These are phyloP conservation scores for Podila minutissima DNA, from an alignment of 192 early-diverging fungal genomes.

Conservation along the genomic window DNA sequence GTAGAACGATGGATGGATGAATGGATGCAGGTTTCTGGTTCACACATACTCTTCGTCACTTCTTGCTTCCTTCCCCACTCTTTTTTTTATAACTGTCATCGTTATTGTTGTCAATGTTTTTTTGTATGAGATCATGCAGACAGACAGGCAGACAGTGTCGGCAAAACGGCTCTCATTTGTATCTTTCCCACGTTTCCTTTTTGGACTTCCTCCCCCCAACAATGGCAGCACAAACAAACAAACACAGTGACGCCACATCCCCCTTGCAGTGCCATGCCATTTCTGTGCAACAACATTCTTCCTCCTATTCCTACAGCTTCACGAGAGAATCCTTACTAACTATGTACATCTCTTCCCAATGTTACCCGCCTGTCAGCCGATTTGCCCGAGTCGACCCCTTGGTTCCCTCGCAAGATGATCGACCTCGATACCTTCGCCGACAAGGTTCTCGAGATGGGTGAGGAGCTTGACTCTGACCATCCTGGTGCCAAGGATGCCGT, in stretches of 20 bases:
- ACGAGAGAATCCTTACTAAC: no score
- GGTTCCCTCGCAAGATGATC: constrained; percentile 94
- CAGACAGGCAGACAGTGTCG: neutral
- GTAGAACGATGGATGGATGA: no score
- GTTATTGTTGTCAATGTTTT: neutral
- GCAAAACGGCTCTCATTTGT: no score
- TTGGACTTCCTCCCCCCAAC: neutral
- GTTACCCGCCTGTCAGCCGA: neutral
- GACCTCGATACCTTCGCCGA: constrained; percentile 95
- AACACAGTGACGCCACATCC: neutral
- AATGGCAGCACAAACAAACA: neutral
- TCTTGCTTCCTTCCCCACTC: neutral
- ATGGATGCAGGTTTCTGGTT: neutral
- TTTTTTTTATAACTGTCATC: neutral
- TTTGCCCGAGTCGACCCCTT: constrained; percentile 68
- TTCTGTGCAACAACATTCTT: no score
- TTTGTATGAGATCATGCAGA: neutral
- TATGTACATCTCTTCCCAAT: neutral
- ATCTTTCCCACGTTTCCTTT: no score
- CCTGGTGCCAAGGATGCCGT: constrained; percentile 89
- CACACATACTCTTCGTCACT: neutral
- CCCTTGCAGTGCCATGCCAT: no score
- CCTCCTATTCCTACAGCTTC: no score
- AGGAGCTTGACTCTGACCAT: constrained; percentile 90
- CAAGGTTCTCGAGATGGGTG: constrained; percentile 92